Base-by-base conservation (phyloP, 75 land plant genomes). In the Larix kaempferi region DNA sequence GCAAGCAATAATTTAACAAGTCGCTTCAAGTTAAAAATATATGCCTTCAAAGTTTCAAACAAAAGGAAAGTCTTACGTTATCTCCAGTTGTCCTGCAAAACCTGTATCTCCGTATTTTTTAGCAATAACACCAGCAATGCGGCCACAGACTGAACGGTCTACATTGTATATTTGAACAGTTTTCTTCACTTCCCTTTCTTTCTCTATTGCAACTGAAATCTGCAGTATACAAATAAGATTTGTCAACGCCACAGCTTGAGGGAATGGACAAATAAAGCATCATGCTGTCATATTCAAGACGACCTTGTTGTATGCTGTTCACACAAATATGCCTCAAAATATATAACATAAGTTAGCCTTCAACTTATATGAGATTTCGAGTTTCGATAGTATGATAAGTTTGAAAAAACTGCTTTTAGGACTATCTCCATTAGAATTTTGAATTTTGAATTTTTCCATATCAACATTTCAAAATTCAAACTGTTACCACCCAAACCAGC, bases 71-170 rank as follows among this genome's bases (percentile, higher is more conserved):
- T 72, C 95, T 85, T 88, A 97, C 99, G 86, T 88, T 67, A 97
- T 77, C 71, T 95, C 89, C 37, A 97, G 88, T 79, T 88, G 95
- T 73, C 99, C 99, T 37, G 99, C 98, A 86, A 91, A 97, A 39
- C 99, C 99, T 57, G 91, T 91, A 78, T 95, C 98, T 16, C 99
- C 99, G 79, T 97, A 95, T 71, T 89, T 91, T 85, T 93, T 95
- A 52, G 99, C 99, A 82, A 97, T 82, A 0, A 83, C 91, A 76
- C 99, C 99, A 71, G 98, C 88, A 58, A 97, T 79, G 33, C 99
- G 98, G 4, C 98, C 99, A 87, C 99, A 91, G 54, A 89, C 99
- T 82, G 99, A 87, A 59, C 99, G 89, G 66, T 98, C 98, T 19
- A 93, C 90, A 86, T 98, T 98, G 79, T 85, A 91, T 4, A 98